Evolutionary conservation across 768 basidiomycete genomes (phyloP).

Genomic region (Agaricus bisporus): DNA sequence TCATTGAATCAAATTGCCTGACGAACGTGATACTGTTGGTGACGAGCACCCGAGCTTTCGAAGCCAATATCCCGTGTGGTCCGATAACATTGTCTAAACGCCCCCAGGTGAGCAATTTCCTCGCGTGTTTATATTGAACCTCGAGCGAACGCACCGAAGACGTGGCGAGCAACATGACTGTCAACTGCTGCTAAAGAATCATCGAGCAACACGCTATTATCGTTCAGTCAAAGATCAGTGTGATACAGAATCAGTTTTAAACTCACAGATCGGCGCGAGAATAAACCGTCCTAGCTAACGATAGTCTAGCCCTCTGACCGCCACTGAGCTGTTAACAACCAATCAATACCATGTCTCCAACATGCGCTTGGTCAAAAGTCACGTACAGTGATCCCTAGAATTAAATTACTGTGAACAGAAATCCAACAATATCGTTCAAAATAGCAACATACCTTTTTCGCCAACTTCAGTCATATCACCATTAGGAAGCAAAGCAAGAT

Average conservation of each 20-base stretch:
- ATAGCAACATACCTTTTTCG: slow-evolving; percentile 56
- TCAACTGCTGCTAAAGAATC: slow-evolving; percentile 87
- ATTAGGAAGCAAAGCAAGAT: slow-evolving; percentile 71
- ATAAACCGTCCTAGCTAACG: slow-evolving; percentile 86
- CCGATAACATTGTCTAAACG: slow-evolving; percentile 75
- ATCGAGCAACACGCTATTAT: slow-evolving; percentile 65
- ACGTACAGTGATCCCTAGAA: slow-evolving; percentile 50
- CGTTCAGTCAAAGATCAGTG: background rate
- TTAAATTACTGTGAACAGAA: background rate
- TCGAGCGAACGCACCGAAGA: slow-evolving; percentile 52
- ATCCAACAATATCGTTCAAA: background rate
- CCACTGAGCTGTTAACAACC: slow-evolving; percentile 53
- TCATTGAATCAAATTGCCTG: slow-evolving; percentile 66
- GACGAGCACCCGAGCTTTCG: slow-evolving; percentile 80
- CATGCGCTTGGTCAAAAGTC: background rate
- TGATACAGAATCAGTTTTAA: background rate
- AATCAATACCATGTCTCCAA: background rate
- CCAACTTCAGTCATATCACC: slow-evolving; percentile 86
- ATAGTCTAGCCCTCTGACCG: slow-evolving; percentile 78
- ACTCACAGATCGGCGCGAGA: slow-evolving; percentile 82
- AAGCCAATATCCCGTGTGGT: slow-evolving; percentile 72
- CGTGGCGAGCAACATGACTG: slow-evolving; percentile 81
- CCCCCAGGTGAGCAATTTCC: background rate
- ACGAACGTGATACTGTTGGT: slow-evolving; percentile 88
- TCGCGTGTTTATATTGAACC: background rate